phyloP scores from a whole-genome alignment of 2,329 filamentous ascomycete species.

The Aspergillus sp. region DNA sequence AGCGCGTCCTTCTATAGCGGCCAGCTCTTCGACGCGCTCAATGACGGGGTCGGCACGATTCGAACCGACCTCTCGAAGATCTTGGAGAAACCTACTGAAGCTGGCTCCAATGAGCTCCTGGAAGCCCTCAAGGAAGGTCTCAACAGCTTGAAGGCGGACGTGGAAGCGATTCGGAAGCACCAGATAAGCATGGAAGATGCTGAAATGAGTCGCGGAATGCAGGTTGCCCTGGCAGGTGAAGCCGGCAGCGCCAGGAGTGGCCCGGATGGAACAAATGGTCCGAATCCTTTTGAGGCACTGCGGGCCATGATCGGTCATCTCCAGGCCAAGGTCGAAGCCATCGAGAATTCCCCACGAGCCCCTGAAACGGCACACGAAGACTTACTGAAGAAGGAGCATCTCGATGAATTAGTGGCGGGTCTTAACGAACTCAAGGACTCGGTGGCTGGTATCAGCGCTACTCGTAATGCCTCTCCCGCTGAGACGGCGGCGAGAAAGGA shows the following conservation, averaged over 20 bases:
- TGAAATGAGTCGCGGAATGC: slow-evolving; percentile 43
- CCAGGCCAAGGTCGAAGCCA: slow-evolving; percentile 71
- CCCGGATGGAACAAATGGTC: too few species aligned
- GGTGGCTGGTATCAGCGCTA: slow-evolving; percentile 44
- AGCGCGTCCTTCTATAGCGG: slow-evolving; percentile 46
- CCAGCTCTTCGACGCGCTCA: slow-evolving; percentile 54
- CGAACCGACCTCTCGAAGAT: slow-evolving; percentile 67
- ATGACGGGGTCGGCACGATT: slow-evolving; percentile 65
- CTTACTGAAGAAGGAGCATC: slow-evolving; percentile 39
- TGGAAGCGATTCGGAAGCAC: slow-evolving; percentile 63
- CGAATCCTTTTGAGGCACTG: slow-evolving; percentile 71
- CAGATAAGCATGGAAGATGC: slow-evolving; percentile 44
- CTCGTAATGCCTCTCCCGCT: slow-evolving; percentile 27
- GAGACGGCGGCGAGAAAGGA: slow-evolving; percentile 62
- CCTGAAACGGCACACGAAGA: slow-evolving; percentile 31
- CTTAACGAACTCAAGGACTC: slow-evolving; percentile 50
- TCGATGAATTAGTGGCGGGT: slow-evolving; percentile 40
- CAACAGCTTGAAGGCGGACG: slow-evolving; percentile 64
- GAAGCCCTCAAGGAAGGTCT: slow-evolving; percentile 80
- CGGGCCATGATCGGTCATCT: slow-evolving; percentile 77
- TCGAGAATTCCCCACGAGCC: slow-evolving; percentile 46
- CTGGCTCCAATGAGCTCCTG: slow-evolving; percentile 82
- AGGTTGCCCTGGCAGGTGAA: slow-evolving; percentile 51
- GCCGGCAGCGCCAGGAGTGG: slow-evolving; percentile 35
- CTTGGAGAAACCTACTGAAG: slow-evolving; percentile 68